phyloP scores from a whole-genome alignment of 352 stramenopile species.

The Phytophthora pinifolia region DNA sequence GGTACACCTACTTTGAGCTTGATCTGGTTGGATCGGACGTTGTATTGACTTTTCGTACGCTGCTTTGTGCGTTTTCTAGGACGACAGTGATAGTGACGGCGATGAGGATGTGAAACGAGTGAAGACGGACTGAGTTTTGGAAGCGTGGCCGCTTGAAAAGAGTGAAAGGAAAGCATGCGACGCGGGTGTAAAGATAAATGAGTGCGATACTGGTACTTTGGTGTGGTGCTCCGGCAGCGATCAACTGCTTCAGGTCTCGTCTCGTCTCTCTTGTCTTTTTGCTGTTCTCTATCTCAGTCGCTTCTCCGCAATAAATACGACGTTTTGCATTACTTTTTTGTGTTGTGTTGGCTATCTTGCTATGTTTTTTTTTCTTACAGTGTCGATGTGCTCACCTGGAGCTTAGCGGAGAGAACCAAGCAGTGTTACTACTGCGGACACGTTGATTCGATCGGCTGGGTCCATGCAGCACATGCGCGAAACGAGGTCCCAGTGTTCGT shows the following conservation, averaged over 20 bases:
- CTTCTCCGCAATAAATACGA: constrained; percentile 35
- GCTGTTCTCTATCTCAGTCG: no score
- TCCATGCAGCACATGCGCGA: constrained; percentile 27
- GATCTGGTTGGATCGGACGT: constrained; percentile 1
- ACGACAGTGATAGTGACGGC: constrained; percentile 64
- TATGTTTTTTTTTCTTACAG: constrained; percentile 2
- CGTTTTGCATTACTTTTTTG: constrained; percentile 27
- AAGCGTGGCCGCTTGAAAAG: constrained; percentile 16
- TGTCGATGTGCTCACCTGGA: not conserved
- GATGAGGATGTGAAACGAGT: constrained; percentile 72
- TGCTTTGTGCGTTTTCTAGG: constrained; percentile 28
- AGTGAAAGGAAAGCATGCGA: constrained; percentile 22
- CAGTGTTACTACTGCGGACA: constrained; percentile 17
- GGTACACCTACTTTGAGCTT: constrained; percentile 11
- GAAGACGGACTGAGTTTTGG: constrained; percentile 49
- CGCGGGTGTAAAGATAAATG: constrained; percentile 33
- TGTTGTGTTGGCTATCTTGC: constrained; percentile 4
- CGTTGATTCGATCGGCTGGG: constrained; percentile 21
- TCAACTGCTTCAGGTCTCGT: constrained; percentile 30
- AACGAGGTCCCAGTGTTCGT: constrained; percentile 33
- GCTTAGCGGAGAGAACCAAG: constrained; percentile 18
- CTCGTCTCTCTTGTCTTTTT: no score
- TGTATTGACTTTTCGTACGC: constrained; percentile 5
- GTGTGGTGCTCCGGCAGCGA: constrained; percentile 24
- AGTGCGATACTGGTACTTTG: constrained; percentile 33